Evolutionary conservation across 371 early-diverging fungal genomes (phyloP).

Genomic region (Mortierella sp.): DNA sequence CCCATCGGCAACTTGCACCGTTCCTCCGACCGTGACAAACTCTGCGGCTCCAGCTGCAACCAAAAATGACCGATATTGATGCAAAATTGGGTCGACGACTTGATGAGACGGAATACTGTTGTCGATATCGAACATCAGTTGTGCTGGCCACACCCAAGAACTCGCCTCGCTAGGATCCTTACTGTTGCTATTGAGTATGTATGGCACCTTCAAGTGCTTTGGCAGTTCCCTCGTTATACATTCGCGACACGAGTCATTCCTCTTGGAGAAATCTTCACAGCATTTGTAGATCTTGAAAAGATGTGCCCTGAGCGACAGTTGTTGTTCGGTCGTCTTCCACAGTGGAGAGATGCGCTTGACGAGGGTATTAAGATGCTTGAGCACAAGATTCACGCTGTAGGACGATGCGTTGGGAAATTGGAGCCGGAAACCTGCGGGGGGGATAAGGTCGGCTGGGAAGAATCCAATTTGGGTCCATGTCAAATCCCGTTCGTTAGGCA

Average conservation of each 20-base stretch:
- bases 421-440: slow-evolving; percentile 6
- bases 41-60: slow-evolving; percentile 17
- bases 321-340: slow-evolving; percentile 20
- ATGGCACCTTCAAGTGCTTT: not conserved
- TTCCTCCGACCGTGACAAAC: slow-evolving; percentile 24
- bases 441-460: slow-evolving; percentile 26
- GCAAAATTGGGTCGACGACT: slow-evolving; percentile 9
- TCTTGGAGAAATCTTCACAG: not conserved
- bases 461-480: slow-evolving; percentile 33
- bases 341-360: slow-evolving; percentile 10
- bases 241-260: too few relatives aligned
- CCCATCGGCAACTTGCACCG: slow-evolving; percentile 16
- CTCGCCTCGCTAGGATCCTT: slow-evolving; percentile 1
- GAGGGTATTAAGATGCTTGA: slow-evolving; percentile 10
- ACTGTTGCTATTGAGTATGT: slow-evolving; percentile 23
- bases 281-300: slow-evolving; percentile 19
- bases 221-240: not conserved
- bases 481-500: not conserved
- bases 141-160: slow-evolving; percentile 24
- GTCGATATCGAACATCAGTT: slow-evolving; percentile 33
- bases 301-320: not conserved
- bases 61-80: slow-evolving; percentile 14
- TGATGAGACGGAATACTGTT: slow-evolving; percentile 5
- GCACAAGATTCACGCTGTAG: not conserved
- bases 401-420: too few relatives aligned